Evolutionary conservation across 805 yeast genomes (phyloP).

Genomic region (Wickerhamiella shivajii): DNA sequence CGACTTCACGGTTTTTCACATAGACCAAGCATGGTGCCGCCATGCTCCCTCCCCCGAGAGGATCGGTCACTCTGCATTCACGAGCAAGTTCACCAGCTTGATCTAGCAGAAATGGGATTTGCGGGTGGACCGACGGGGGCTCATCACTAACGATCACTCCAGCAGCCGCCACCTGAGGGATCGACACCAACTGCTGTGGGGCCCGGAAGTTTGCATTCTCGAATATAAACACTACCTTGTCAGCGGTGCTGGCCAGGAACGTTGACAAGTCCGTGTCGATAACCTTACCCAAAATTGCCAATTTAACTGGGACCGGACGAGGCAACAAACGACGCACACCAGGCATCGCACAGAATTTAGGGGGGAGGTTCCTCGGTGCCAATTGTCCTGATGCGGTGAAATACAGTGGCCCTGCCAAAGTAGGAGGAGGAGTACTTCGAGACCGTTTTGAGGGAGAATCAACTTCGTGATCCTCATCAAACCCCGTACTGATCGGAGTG

Average conservation of each 20-base stretch:
- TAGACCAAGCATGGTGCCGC: slow-evolving; percentile 21
- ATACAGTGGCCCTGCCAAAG: slow-evolving; percentile 7
- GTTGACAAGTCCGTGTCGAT: slow-evolving; percentile 8
- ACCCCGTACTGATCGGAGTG: background rate
- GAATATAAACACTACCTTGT: slow-evolving; percentile 14
- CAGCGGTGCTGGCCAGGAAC: slow-evolving; percentile 12
- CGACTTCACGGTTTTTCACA: slow-evolving; percentile 17
- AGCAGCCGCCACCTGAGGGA: slow-evolving; percentile 10
- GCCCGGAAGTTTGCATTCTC: slow-evolving; percentile 9
- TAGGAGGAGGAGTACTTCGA: slow-evolving; percentile 9
- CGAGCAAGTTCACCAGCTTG: slow-evolving; percentile 18
- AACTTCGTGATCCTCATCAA: background rate
- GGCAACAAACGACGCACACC: slow-evolving; percentile 17
- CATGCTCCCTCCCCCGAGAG: slow-evolving; percentile 22
- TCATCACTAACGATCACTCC: slow-evolving; percentile 11
- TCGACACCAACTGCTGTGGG: slow-evolving; percentile 8
- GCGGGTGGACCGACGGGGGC: slow-evolving; percentile 4
- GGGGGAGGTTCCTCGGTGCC: slow-evolving; percentile 9
- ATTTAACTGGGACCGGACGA: slow-evolving; percentile 9
- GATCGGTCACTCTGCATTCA: slow-evolving; percentile 21
- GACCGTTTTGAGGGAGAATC: slow-evolving; percentile 7
- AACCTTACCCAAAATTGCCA: slow-evolving; percentile 9
- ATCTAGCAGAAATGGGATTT: slow-evolving; percentile 17
- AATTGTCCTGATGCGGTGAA: slow-evolving; percentile 6
- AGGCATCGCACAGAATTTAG: slow-evolving; percentile 12